Evolutionary conservation across 139 green algal genomes (phyloP).

Genomic region (Mesotaenium endlicherianum): DNA sequence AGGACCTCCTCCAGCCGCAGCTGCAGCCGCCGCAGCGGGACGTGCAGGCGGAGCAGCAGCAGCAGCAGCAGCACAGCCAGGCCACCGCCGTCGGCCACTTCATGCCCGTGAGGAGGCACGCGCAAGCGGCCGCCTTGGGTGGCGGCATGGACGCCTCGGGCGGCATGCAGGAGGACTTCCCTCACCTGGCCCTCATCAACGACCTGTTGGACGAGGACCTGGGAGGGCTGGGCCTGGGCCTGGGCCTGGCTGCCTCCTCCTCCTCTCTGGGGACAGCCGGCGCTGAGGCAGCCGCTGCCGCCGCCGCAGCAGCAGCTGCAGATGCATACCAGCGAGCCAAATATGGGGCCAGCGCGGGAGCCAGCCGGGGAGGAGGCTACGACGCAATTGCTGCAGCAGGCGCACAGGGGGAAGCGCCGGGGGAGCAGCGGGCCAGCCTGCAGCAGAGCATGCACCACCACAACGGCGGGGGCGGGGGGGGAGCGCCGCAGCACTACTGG

Average conservation of each 20-base stretch:
- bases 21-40: slow-evolving; percentile 6
- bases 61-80: neutral
- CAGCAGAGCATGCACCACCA: too few relatives aligned
- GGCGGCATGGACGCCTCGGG: neutral
- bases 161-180: slow-evolving; percentile 38
- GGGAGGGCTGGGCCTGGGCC: neutral
- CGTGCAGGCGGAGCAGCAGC: neutral
- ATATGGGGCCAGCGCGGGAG: too few relatives aligned
- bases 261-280: neutral
- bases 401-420: too few relatives aligned
- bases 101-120: neutral
- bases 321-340: too few relatives aligned
- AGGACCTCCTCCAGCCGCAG: slow-evolving; percentile 6
- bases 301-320: too few relatives aligned
- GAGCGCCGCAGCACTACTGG: too few relatives aligned
- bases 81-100: neutral
- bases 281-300: neutral
- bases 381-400: too few relatives aligned
- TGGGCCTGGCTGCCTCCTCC: neutral
- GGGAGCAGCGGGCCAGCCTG: too few relatives aligned
- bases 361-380: too few relatives aligned
- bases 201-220: slow-evolving; percentile 44
- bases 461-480: too few relatives aligned
- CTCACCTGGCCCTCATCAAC: slow-evolving; percentile 46
- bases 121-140: neutral